Percentiles rank a stretch among this genome's conserved stretches.
phyloP scores from a whole-genome alignment of 257 asterid species.

The Solanum tarijense region DNA sequence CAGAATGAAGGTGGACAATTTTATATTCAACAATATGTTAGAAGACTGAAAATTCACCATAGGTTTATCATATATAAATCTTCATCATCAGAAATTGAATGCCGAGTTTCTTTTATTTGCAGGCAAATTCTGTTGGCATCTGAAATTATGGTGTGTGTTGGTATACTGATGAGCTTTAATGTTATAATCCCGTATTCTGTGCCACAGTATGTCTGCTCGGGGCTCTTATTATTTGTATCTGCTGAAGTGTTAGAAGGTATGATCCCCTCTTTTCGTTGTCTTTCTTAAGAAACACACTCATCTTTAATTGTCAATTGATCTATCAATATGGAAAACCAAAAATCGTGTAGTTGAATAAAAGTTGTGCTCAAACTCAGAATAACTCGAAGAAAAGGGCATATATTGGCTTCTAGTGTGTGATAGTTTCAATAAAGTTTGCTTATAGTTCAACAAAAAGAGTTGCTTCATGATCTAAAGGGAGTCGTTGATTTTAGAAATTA shows the following conservation, averaged over 20 bases:
- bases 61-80: not conserved
- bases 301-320: not conserved
- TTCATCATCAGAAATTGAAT: not conserved
- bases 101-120: slow-evolving; percentile 1
- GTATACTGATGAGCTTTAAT: slow-evolving; percentile 54
- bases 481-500: not conserved
- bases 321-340: not conserved
- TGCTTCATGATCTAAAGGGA: not conserved
- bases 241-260: slow-evolving; percentile 83
- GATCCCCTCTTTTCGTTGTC: not conserved
- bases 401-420: not conserved
- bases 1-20: not conserved
- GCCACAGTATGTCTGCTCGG: slow-evolving; percentile 62
- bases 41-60: not conserved
- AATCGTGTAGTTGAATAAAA: not conserved
- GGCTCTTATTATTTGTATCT: slow-evolving; percentile 57
- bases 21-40: not conserved
- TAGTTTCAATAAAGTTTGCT: not conserved
- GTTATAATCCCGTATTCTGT: slow-evolving; percentile 44
- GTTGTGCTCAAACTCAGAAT: not conserved
- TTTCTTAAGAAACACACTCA: not conserved
- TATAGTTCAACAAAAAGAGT: not conserved
- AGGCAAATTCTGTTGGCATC: slow-evolving; percentile 77
- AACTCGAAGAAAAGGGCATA: not conserved
- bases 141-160: slow-evolving; percentile 54